Conservation (phyloP, 257 asterid genomes). For the Solanum dulcamara region DNA sequence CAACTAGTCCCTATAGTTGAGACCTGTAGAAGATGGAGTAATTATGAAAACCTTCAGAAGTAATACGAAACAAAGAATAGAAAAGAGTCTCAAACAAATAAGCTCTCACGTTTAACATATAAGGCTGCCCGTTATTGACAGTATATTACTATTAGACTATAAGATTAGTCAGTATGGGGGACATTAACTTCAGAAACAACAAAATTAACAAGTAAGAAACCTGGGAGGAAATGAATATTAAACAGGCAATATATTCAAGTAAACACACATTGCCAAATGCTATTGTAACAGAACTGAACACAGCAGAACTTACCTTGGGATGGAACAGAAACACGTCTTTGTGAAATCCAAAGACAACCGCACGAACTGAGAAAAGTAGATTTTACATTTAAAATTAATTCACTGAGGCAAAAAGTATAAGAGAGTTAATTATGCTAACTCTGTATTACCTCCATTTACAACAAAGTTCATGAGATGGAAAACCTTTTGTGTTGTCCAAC, state of each 20-base stretch:
- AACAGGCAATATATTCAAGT: neutral
- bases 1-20: neutral
- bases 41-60: neutral
- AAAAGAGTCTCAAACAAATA: neutral
- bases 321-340: constrained; percentile 55
- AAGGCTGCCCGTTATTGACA: neutral
- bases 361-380: constrained; percentile 56
- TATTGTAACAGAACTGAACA: neutral
- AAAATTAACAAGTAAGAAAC: neutral
- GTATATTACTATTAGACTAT: neutral
- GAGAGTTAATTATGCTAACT: neutral
- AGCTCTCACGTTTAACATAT: neutral
- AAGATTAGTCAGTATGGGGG: neutral
- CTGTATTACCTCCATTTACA: constrained; percentile 79
- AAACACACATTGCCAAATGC: neutral
- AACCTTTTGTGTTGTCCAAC: constrained; percentile 98
- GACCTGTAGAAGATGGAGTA: neutral
- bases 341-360: constrained; percentile 76
- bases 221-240: neutral
- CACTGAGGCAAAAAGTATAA: neutral
- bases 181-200: neutral
- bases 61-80: neutral
- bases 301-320: constrained; percentile 49
- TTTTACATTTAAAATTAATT: neutral
- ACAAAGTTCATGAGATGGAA: constrained; percentile 95